phyloP scores from a whole-genome alignment of 805 yeast genomes.

The Dipodascopsis tothii region DNA sequence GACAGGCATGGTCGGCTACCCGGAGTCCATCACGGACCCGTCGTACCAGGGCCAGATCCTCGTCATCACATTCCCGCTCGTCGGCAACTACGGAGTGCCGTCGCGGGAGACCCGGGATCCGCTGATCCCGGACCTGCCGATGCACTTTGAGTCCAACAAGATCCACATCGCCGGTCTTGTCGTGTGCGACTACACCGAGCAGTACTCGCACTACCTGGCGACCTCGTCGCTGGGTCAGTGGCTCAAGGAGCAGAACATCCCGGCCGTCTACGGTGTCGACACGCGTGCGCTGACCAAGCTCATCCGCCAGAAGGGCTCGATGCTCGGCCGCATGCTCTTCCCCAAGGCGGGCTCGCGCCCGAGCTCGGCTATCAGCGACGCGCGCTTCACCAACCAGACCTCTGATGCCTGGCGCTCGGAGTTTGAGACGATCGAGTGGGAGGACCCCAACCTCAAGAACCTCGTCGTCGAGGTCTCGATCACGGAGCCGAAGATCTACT shows the following conservation, averaged over 20 bases:
- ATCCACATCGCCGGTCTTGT: constrained; percentile 96
- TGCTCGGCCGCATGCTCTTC: constrained; percentile 78
- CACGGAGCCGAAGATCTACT: constrained; percentile 65
- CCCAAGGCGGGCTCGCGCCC: constrained; percentile 35
- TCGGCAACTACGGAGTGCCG: constrained; percentile 99
- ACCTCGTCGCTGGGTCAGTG: constrained; percentile 85
- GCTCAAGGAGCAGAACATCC: constrained; percentile 85
- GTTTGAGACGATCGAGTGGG: constrained; percentile 79
- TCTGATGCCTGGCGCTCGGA: constrained; percentile 50
- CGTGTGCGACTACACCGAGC: constrained; percentile 93
- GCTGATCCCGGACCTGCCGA: constrained; percentile 66
- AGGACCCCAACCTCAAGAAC: constrained; percentile 84
- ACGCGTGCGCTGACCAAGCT: constrained; percentile 91
- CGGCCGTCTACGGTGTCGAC: constrained; percentile 96
- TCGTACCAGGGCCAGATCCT: constrained; percentile 94
- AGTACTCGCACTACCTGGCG: constrained; percentile 90
- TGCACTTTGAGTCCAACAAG: constrained; percentile 83
- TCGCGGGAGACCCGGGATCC: constrained; percentile 73
- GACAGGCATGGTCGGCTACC: constrained; percentile 88
- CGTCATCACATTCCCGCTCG: constrained; percentile 92
- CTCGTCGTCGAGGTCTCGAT: constrained; percentile 86
- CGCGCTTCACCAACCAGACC: constrained; percentile 32
- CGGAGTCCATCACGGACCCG: constrained; percentile 98
- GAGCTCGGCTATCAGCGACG: constrained; percentile 27
- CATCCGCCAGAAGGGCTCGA: constrained; percentile 86